Evolutionary conservation across 257 asterid species (phyloP), one percentile per base, ranked within the genome.

Genomic region (Nicotiana paniculata): DNA sequence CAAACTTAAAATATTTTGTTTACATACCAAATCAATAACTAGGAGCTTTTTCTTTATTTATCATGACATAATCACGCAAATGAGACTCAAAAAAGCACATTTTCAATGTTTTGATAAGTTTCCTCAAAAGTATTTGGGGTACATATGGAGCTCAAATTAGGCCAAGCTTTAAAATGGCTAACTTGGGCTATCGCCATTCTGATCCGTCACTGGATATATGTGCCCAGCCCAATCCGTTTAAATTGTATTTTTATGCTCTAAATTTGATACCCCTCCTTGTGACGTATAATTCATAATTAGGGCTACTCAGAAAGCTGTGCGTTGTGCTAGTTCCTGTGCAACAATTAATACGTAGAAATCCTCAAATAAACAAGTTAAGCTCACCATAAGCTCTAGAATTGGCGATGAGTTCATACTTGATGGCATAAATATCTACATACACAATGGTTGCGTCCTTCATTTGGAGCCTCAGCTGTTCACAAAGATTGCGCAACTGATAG

Each of bases 381-480:
- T 82, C 62, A 82, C 84, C 82, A 54, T 82, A 82, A 15, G 10
- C 2, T 2, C 59, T 28, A 13, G 82, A 48, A 32, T 82, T n/a
- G 9, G 78, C 63, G 3, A 82, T 30, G 57, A 82, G 57, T 59
- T 64, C 65, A 43, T 77, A 77, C 79, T 82, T 82, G 35, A 82
- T 82, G 82, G 77, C 24, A 35, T 61, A 82, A 3, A 82, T 18
- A 64, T 82, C 82, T 3, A 82, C 82, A 30, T 82, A 82, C 54
- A 77, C 85, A 46, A 82, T 77, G 33, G 59, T 63, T 8, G 77
- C 66, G 35, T 84, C 81, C 82, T 83, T 61, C 90, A 91, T 83
- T 75, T 82, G 59, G 4, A 59, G 26, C 6, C 81, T 82, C 33
- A 91, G 69, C 28, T 87, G 81, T 80, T 85, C 67, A 80, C 86